Evolutionary conservation across 352 stramenopile species (phyloP).

Genomic region (Pelagophyceae sp.): DNA sequence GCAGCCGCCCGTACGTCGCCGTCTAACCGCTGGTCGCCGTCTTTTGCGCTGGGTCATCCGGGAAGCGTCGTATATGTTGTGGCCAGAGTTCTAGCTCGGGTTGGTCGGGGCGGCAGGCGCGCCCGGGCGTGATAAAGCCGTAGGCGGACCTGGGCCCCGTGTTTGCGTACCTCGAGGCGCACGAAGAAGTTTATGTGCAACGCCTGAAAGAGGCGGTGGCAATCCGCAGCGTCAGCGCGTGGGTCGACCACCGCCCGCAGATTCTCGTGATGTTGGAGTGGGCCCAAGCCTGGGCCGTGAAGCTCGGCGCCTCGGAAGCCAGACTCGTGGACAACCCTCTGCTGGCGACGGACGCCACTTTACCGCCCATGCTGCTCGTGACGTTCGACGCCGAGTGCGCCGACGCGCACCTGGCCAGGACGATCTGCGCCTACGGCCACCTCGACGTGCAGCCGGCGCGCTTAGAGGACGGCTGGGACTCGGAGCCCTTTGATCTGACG

Average conservation of each 20-base stretch:
- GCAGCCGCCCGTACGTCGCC: no score
- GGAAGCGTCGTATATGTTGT: no score
- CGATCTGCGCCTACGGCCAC: slow-evolving; percentile 55
- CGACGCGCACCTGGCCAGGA: slow-evolving; percentile 36
- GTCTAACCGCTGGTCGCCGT: no score
- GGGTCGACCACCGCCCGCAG: slow-evolving; percentile 36
- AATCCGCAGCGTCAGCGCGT: background rate
- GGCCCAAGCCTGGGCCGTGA: slow-evolving; percentile 40
- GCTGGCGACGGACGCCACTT: slow-evolving; percentile 32
- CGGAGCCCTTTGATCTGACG: slow-evolving; percentile 55
- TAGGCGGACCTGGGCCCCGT: background rate
- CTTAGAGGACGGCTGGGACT: slow-evolving; percentile 55
- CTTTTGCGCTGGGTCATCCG: no score
- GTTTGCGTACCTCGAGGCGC: background rate
- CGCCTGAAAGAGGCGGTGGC: slow-evolving; percentile 2
- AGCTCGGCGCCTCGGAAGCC: slow-evolving; percentile 36
- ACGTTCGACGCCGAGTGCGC: slow-evolving; percentile 34
- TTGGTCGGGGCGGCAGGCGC: no score
- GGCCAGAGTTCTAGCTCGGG: no score
- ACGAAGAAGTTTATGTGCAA: background rate
- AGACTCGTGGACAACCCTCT: slow-evolving; percentile 41
- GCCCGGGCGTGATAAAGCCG: no score
- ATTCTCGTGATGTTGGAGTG: slow-evolving; percentile 52
- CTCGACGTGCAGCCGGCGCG: slow-evolving; percentile 59
- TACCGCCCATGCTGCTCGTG: slow-evolving; percentile 49